These are phyloP conservation scores for Vinca minor DNA, from an alignment of 257 asterid genomes.

Conservation along the genomic window DNA sequence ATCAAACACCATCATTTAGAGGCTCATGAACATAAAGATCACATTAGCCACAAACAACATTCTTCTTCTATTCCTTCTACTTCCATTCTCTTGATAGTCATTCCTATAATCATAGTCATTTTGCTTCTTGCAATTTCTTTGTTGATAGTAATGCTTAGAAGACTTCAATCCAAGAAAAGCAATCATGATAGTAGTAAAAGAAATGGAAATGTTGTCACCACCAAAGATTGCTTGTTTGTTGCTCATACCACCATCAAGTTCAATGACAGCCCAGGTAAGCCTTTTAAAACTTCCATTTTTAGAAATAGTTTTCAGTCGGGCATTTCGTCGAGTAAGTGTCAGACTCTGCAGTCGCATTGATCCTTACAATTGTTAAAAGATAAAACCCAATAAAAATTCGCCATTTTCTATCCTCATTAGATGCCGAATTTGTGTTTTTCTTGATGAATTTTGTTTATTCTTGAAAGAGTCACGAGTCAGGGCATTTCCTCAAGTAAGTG, in stretches of 20 bases:
- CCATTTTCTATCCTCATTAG: no score
- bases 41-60: conserved; percentile 15
- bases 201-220: conserved; percentile 23
- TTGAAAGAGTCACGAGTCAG: no score
- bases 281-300: no score
- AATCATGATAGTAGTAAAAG: conserved; percentile 10
- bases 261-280: conserved; percentile 47
- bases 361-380: no score
- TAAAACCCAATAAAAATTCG: no score
- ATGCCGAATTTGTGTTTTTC: no score
- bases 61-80: conserved; percentile 38
- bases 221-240: conserved; percentile 43
- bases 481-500: no score
- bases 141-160: conserved; percentile 47
- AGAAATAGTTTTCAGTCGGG: no score
- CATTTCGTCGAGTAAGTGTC: no score
- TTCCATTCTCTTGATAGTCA: conserved; percentile 41
- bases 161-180: conserved; percentile 29
- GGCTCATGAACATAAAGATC: conserved; percentile 3
- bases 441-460: no score
- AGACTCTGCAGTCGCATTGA: no score
- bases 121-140: conserved; percentile 46
- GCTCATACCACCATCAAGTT: conserved; percentile 47
- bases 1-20: conserved; percentile 16
- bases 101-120: conserved; percentile 47